Percentiles rank a stretch among this genome's conserved stretches.
Conservation (phyloP, 108 stramenopile species). For the Skeletonema costatum region DNA sequence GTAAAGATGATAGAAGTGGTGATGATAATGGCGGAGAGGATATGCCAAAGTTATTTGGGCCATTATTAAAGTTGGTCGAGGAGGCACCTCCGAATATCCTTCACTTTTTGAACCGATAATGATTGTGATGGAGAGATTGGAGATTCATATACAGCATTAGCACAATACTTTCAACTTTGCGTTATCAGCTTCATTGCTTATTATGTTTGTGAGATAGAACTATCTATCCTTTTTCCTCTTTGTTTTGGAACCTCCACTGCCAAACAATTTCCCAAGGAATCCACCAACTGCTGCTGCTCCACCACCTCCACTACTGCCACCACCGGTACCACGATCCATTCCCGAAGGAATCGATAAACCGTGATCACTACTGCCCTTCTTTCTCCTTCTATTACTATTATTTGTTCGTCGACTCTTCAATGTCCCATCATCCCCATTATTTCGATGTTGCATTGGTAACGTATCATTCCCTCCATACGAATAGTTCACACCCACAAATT, state of each 20-base stretch:
- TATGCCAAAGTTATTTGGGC: slow-evolving; percentile 67
- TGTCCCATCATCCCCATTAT: slow-evolving; percentile 12
- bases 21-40: slow-evolving; percentile 2
- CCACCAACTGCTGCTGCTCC: slow-evolving; percentile 14
- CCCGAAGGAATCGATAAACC: background rate
- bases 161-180: background rate
- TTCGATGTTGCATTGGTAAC: slow-evolving; percentile 11
- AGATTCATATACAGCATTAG: background rate
- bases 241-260: slow-evolving; percentile 12
- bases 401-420: slow-evolving; percentile 22
- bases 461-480: background rate
- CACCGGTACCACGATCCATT: background rate
- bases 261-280: slow-evolving; percentile 25
- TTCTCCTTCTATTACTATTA: slow-evolving; percentile 1
- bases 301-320: background rate
- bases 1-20: slow-evolving; percentile 1
- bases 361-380: slow-evolving; percentile 7
- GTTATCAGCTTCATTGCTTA: slow-evolving; percentile 2
- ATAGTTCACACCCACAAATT: background rate
- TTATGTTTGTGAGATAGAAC: background rate
- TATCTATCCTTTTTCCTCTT: slow-evolving; percentile 45
- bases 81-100: slow-evolving; percentile 52
- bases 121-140: background rate
- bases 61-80: slow-evolving; percentile 62
- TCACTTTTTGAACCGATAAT: slow-evolving; percentile 51